phyloP scores from a whole-genome alignment of 2,329 filamentous ascomycete genomes.

The Elsinoe perseae region DNA sequence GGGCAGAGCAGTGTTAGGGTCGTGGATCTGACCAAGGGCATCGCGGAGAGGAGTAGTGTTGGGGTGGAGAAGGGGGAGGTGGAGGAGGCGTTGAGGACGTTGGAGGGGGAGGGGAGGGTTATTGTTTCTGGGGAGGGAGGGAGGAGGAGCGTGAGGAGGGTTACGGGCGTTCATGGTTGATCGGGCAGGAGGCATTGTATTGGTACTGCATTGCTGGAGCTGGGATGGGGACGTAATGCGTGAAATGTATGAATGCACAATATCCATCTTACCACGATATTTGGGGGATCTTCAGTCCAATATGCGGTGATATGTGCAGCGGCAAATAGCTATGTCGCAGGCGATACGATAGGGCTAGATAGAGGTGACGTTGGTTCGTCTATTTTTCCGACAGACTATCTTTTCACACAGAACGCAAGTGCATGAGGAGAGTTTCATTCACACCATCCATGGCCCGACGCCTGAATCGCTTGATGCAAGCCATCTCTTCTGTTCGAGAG shows the following conservation, averaged over 20 bases:
- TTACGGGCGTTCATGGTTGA: slow-evolving; percentile 47
- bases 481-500: neutral
- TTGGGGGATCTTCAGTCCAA: neutral
- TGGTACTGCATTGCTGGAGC: neutral
- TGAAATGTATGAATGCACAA: neutral
- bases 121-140: slow-evolving; percentile 77
- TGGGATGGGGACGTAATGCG: neutral
- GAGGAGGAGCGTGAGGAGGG: slow-evolving; percentile 70
- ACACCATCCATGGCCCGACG: neutral
- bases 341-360: too few relatives aligned
- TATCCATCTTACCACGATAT: neutral
- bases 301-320: neutral
- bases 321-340: too few relatives aligned
- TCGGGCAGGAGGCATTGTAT: neutral
- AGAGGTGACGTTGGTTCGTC: neutral
- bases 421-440: slow-evolving; percentile 6
- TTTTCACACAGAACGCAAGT: neutral
- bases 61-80: slow-evolving; percentile 74
- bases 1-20: slow-evolving; percentile 62
- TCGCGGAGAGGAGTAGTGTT: slow-evolving; percentile 62
- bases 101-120: slow-evolving; percentile 79
- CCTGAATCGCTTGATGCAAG: slow-evolving; percentile 1
- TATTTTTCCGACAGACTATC: neutral
- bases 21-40: slow-evolving; percentile 64
- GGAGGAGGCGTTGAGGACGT: slow-evolving; percentile 64